Base-by-base conservation (phyloP, 441 rosid genomes). In the Euphorbia corollata region DNA sequence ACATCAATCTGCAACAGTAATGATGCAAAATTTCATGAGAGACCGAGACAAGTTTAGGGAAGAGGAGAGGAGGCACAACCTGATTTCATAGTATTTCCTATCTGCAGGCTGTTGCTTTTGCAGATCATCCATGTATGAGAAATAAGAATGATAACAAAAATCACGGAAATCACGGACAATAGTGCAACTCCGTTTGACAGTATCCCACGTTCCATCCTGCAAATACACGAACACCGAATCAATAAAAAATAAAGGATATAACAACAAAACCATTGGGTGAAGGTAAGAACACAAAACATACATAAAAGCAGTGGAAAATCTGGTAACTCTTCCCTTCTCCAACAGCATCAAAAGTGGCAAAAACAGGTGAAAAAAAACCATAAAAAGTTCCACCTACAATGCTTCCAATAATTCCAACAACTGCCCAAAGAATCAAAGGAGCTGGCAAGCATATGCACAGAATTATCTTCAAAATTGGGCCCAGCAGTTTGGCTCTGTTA, bases 171-270 rank as follows among this genome's bases (percentile, higher is more conserved):
- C 99, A 23, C 75, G 75, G 71, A 89, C 80, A 66, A 83, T 77
- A 8, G 90, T 93, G 77, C 77, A 83, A 79, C 92, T 77, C 5
- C 82, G 82, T 77, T 80, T 59, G 57, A 91, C 57, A 23, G 92
- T 85, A 74, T 85, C 82, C 93, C 93, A 86, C 64, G 97, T 93
- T 72, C 97, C 99, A 82, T 91, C 93, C 97, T 93, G 81, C n/a
- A 76, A 71, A 74, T 27, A 24, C 12, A 43, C 41, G 56, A 66
- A 65, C 39, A 38, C 38, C 19, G 59, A 4, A 43, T 4, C n/a
- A 23, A 45, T 18, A n/a, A 19, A 18, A 63, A 30, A 27, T 1
- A 60, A 75, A 36, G 63, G 61, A 27, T 41, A 20, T 32, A 36
- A 69, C 6, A 56, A 60, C 6, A 56, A 60, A 23, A 36, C 30